A percentile compares a stretch with the other conserved stretches of the same genome.
Evolutionary conservation across 176 grass and related monocot genomes (phyloP).

Genomic region (Otatea glauca): DNA sequence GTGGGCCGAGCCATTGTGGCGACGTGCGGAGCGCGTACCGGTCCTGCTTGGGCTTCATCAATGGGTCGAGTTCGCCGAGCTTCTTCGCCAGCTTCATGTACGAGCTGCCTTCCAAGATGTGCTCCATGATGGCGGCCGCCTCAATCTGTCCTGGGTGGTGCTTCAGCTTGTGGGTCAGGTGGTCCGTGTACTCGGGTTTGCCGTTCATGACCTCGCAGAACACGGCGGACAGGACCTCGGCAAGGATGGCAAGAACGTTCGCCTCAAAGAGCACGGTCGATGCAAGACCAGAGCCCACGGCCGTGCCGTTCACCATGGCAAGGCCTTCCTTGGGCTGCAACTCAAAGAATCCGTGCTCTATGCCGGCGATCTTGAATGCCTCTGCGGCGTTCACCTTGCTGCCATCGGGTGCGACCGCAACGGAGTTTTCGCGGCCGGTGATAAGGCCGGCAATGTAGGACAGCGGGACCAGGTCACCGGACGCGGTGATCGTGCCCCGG

Average conservation of each 20-base stretch:
- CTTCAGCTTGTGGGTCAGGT: slow-evolving; percentile 94
- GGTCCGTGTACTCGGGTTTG: slow-evolving; percentile 91
- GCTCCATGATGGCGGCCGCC: slow-evolving; percentile 92
- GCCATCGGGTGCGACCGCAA: slow-evolving; percentile 65
- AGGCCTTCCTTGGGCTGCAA: slow-evolving; percentile 96
- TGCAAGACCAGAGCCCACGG: slow-evolving; percentile 81
- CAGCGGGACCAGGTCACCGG: slow-evolving; percentile 74
- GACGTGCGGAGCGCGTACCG: slow-evolving; percentile 91
- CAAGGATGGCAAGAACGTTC: slow-evolving; percentile 66
- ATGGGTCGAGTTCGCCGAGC: slow-evolving; percentile 74
- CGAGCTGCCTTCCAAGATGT: slow-evolving; percentile 83
- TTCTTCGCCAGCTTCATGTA: slow-evolving; percentile 89
- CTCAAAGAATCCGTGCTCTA: slow-evolving; percentile 77
- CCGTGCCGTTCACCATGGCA: slow-evolving; percentile 91
- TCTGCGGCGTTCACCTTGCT: slow-evolving; percentile 60
- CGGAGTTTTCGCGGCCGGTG: slow-evolving; percentile 69
- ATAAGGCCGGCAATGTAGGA: slow-evolving; percentile 88
- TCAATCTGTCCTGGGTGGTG: slow-evolving; percentile 96
- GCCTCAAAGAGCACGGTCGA: slow-evolving; percentile 84
- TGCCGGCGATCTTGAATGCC: slow-evolving; percentile 80
- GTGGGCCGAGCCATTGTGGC: slow-evolving; percentile 92
- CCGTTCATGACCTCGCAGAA: slow-evolving; percentile 96
- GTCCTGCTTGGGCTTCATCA: slow-evolving; percentile 97
- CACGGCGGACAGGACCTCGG: slow-evolving; percentile 77
- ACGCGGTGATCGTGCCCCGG: slow-evolving; percentile 80